Evolutionary conservation across 305 asterid species (phyloP).

Genomic region (Fraxinus sp.): DNA sequence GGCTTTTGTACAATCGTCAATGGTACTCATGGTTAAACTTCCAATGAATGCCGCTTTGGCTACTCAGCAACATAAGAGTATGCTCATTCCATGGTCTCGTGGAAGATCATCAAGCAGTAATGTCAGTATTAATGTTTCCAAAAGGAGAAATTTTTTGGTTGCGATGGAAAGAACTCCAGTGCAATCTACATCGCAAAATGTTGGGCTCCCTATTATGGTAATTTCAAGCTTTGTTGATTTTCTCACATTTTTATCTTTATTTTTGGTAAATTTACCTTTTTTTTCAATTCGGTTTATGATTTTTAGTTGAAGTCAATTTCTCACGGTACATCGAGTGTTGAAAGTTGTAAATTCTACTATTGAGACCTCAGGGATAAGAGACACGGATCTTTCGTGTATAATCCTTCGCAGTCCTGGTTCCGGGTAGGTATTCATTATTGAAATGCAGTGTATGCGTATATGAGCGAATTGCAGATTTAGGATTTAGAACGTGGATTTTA

Average conservation of each 20-base stretch:
- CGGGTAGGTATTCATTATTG: neutral
- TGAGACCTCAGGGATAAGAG: neutral
- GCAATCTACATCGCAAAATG: neutral
- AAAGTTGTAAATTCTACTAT: neutral
- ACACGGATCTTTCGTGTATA: neutral
- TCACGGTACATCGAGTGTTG: neutral
- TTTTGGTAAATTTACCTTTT: neutral
- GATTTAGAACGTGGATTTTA: neutral
- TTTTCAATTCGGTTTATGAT: neutral
- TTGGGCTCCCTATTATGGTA: constrained; percentile 1
- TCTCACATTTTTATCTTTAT: neutral
- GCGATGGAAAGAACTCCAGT: neutral
- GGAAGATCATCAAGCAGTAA: neutral
- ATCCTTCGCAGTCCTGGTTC: neutral
- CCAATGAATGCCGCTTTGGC: neutral
- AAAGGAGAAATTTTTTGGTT: neutral
- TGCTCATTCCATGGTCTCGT: neutral
- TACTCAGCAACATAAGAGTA: neutral
- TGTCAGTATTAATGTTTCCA: neutral
- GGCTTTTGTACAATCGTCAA: neutral
- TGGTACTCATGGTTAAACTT: neutral
- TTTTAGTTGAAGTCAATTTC: neutral
- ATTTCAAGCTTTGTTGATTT: neutral
- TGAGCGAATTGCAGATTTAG: neutral
- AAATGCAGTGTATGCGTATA: neutral